Evolutionary conservation across 2,329 filamentous ascomycete genomes (phyloP).

Genomic region (Botrytis elliptica): DNA sequence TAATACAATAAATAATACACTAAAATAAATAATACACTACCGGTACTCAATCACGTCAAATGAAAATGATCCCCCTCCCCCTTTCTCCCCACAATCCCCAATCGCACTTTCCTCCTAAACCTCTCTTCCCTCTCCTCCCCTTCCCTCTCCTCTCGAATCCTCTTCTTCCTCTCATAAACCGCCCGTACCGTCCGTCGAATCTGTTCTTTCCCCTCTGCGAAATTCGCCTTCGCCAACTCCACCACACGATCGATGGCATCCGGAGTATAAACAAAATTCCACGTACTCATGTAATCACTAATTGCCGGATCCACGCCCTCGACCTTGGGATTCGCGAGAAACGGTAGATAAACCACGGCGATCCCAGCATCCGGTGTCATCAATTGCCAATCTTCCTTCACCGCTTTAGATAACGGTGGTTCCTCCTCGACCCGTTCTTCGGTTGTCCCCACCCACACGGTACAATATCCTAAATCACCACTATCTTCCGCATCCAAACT

Average conservation of each 20-base stretch:
- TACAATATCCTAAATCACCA: conserved; percentile 82
- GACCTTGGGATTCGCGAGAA: conserved; percentile 78
- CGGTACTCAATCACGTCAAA: background rate
- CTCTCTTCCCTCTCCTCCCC: conserved; percentile 42
- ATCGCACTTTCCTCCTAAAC: conserved; percentile 48
- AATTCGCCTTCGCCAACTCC: conserved; percentile 80
- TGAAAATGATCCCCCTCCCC: conserved; percentile 53
- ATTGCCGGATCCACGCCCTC: conserved; percentile 78
- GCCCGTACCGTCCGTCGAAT: conserved; percentile 77
- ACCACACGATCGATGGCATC: conserved; percentile 87
- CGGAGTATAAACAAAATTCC: conserved; percentile 96
- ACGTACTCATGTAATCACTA: conserved; percentile 87
- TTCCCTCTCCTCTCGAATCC: conserved; percentile 57
- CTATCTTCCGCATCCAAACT: conserved; percentile 42
- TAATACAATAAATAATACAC: background rate
- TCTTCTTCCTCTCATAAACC: conserved; percentile 90
- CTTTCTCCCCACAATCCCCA: conserved; percentile 55
- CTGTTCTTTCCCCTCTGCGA: conserved; percentile 74
- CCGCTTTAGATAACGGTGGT: conserved; percentile 42
- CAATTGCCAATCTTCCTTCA: conserved; percentile 65
- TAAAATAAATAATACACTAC: too few species aligned
- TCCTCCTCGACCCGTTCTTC: conserved; percentile 62
- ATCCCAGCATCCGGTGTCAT: conserved; percentile 80
- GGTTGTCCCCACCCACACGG: conserved; percentile 87
- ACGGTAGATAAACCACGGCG: conserved; percentile 85